A percentile compares a stretch with the other conserved stretches of the same genome.
phyloP scores from a whole-genome alignment of 345 rosid species.

The Eucalyptus sideroxylon region DNA sequence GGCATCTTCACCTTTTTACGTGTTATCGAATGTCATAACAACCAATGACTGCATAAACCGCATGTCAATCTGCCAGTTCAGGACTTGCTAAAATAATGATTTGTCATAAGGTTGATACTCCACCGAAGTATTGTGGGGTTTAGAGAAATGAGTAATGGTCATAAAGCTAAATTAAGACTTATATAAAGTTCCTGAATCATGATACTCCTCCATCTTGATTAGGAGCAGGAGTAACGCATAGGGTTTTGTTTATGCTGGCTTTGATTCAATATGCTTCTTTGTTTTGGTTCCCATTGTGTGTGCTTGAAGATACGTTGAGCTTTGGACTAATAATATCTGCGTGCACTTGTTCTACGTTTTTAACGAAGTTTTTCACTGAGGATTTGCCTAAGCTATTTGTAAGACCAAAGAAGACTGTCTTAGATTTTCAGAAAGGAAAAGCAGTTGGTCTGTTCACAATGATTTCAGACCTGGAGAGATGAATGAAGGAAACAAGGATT shows the following conservation, averaged over 20 bases:
- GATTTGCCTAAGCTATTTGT: conserved; percentile 90
- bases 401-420: conserved; percentile 92
- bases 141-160: background rate
- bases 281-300: background rate
- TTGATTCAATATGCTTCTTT: background rate
- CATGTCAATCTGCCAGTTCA: background rate
- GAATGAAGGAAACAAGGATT: conserved; percentile 86
- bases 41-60: background rate
- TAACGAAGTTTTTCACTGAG: conserved; percentile 81
- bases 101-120: background rate
- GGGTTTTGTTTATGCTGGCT: background rate
- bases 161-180: background rate
- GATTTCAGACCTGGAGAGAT: conserved; percentile 68
- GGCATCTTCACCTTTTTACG: background rate
- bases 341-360: conserved; percentile 47
- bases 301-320: background rate
- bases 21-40: background rate
- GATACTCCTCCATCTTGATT: background rate
- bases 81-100: background rate
- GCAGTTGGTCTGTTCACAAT: conserved; percentile 81
- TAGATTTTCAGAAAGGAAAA: conserved; percentile 92
- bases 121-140: background rate
- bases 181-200: background rate
- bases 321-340: background rate
- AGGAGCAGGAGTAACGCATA: background rate